Evolutionary conservation across 495 filamentous ascomycete genomes (phyloP), one percentile per base, ranked within the genome.

Genomic region (Terfezia claveryi): DNA sequence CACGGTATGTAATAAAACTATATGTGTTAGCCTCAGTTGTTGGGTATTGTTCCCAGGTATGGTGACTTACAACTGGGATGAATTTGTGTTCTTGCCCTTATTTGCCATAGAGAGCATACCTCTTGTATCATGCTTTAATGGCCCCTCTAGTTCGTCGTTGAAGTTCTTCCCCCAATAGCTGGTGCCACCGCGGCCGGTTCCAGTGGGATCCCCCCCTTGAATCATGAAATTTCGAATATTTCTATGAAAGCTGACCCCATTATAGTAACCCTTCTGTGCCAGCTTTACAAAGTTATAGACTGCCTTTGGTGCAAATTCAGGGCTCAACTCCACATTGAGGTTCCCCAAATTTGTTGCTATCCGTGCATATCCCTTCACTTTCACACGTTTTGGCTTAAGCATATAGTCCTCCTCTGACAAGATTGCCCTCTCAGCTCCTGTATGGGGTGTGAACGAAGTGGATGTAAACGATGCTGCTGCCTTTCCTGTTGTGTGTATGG

Each of bases 221-320:
- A 96, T 83, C 91, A 99, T 99, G 68, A 99, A 99, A 57, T 83
- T 86, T 27, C 76, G 76, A 62, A 99, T 94, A 65, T 87, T 92
- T 52, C 91, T 80, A 67, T 99, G 91, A 64, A 96, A 96, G 20
- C 73, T 60, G 8, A 92, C 77, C 63, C 73, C 75, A 50, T 76
- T 78, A 71, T 95, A 99, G 69, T 94, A 93, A 0, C 89, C 92
- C 56, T 79, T 82, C 62, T 94, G 83, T 10, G 87, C 76, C 9
- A 99, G 73, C 52, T 84, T 80, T 46, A 91, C 74, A 67, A 99
- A 96, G 67, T 99, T 99, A 83, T 87, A 99, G 17, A 95, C 91
- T 4, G 91, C 87, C 57, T 80, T 80, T 0, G 91, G 91, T 1
- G 91, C 86, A 58, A 80, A 80, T 64, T 95, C 91, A 9, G 91